phyloP scores from a whole-genome alignment of 202 grass and related monocot genomes.

The Carex arenaria region DNA sequence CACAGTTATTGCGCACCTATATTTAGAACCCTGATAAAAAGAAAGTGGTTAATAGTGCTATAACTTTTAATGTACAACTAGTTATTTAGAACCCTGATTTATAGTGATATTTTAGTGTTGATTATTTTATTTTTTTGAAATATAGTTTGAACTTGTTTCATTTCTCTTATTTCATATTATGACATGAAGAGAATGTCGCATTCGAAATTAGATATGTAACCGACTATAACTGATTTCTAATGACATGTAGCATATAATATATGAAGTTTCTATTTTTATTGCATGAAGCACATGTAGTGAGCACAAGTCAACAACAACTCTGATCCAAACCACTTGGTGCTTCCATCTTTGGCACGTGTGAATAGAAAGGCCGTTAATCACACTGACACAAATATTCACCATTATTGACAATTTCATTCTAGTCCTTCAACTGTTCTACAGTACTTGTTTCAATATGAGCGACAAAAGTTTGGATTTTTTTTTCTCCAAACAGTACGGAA shows the following conservation, averaged over 20 bases:
- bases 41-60: too few relatives aligned
- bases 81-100: too few relatives aligned
- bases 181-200: background rate
- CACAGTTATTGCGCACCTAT: too few relatives aligned
- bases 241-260: background rate
- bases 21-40: too few relatives aligned
- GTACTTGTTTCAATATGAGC: background rate
- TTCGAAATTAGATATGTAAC: background rate
- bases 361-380: background rate
- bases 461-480: background rate
- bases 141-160: background rate
- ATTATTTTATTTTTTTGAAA: background rate
- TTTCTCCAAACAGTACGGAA: background rate
- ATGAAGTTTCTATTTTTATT: background rate
- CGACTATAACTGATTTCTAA: constrained; percentile 3
- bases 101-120: background rate
- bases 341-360: constrained; percentile 1
- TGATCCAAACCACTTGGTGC: background rate
- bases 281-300: background rate
- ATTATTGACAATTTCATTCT: background rate
- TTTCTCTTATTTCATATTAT: background rate
- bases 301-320: background rate
- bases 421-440: background rate
- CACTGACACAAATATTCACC: background rate
- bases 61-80: too few relatives aligned